phyloP scores from a whole-genome alignment of 768 basidiomycete species.

The Glaciozyma martinii region DNA sequence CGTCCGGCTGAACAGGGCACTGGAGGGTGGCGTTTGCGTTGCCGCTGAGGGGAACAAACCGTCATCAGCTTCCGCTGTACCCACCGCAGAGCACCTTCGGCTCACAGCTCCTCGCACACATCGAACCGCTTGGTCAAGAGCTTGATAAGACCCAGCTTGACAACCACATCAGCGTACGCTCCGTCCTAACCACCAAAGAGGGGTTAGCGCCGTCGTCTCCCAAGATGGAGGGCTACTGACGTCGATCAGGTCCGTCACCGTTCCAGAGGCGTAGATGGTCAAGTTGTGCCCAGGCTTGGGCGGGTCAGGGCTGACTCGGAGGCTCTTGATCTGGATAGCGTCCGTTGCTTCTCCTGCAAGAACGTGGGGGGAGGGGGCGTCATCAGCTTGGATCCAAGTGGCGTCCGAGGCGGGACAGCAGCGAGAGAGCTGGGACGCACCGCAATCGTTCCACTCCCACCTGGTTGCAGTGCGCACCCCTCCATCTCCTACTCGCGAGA shows the following conservation, averaged over 20 bases:
- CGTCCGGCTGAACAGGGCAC: constrained; percentile 71
- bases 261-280: constrained; percentile 69
- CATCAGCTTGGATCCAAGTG: not conserved
- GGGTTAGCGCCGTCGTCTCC: not conserved
- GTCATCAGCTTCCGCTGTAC: not conserved
- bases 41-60: constrained; percentile 44
- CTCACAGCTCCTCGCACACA: constrained; percentile 88
- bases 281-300: constrained; percentile 77
- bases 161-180: constrained; percentile 75
- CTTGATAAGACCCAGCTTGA: constrained; percentile 90
- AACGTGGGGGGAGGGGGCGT: not conserved
- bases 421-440: constrained; percentile 45
- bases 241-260: constrained; percentile 53
- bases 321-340: constrained; percentile 30
- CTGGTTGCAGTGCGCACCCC: constrained; percentile 42
- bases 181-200: constrained; percentile 60
- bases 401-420: not conserved
- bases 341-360: constrained; percentile 18
- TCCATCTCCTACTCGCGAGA: constrained; percentile 34
- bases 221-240: constrained; percentile 43
- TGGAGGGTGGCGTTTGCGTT: constrained; percentile 65
- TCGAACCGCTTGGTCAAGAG: constrained; percentile 75
- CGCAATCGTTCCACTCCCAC: constrained; percentile 68
- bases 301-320: constrained; percentile 58
- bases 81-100: constrained; percentile 23